phyloP scores from a whole-genome alignment of 129 eudicot species.

The Flaveria robusta region DNA sequence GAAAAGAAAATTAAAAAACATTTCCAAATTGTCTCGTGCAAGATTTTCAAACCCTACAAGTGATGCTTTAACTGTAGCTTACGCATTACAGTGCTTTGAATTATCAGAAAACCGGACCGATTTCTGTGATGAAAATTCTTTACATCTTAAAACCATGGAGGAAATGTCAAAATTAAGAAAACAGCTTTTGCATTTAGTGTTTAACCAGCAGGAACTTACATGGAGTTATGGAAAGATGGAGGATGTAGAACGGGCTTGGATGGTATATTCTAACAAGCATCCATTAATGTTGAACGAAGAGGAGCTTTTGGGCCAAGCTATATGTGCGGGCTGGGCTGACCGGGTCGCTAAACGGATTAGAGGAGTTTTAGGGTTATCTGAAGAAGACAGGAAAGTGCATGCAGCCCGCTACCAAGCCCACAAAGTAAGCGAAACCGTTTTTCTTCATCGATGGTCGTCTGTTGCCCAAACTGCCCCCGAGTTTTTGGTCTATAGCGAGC shows the following conservation, averaged over 20 bases:
- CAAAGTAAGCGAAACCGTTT: slow-evolving; percentile 61
- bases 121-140: slow-evolving; percentile 58
- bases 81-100: slow-evolving; percentile 82
- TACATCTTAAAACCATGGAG: slow-evolving; percentile 82
- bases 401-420: slow-evolving; percentile 72
- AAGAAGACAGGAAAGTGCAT: slow-evolving; percentile 59
- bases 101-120: slow-evolving; percentile 45
- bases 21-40: slow-evolving; percentile 49
- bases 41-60: slow-evolving; percentile 70
- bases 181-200: slow-evolving; percentile 72
- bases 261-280: slow-evolving; percentile 48
- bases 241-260: slow-evolving; percentile 84
- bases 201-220: slow-evolving; percentile 55
- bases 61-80: slow-evolving; percentile 77
- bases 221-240: slow-evolving; percentile 63
- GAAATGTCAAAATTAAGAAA: slow-evolving; percentile 94
- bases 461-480: slow-evolving; percentile 66
- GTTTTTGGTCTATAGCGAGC: slow-evolving; percentile 74
- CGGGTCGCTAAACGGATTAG: slow-evolving; percentile 68
- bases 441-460: slow-evolving; percentile 76
- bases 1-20: slow-evolving; percentile 66
- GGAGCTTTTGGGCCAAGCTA: slow-evolving; percentile 79
- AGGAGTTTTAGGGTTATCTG: slow-evolving; percentile 43
- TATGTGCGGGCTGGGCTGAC: slow-evolving; percentile 98
- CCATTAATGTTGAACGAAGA: slow-evolving; percentile 64